Evolutionary conservation across 495 filamentous ascomycete genomes (phyloP).

Genomic region (Aspergillus sclerotiicarbonarius): DNA sequence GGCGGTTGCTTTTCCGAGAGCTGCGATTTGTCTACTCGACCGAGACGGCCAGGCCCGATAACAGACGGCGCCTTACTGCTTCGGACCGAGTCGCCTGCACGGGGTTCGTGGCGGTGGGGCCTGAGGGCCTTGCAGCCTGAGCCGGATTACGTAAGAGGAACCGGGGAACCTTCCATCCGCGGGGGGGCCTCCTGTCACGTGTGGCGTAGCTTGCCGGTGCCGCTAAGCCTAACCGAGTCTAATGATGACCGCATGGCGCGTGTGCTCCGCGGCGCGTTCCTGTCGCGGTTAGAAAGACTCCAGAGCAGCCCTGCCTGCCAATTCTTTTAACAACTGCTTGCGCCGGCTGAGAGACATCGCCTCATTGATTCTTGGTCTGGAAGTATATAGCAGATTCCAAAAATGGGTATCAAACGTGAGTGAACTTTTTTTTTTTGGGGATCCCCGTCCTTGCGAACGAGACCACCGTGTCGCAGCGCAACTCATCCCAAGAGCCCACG

Average conservation of each 20-base stretch:
- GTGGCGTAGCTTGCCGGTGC: background rate
- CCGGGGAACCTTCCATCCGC: constrained; percentile 10
- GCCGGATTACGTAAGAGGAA: constrained; percentile 7
- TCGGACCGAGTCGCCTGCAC: background rate
- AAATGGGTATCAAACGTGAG: constrained; percentile 87
- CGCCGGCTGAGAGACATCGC: background rate
- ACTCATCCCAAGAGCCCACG: background rate
- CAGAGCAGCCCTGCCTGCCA: background rate
- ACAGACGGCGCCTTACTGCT: background rate
- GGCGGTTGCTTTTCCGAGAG: background rate
- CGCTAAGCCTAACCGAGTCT: constrained; percentile 30
- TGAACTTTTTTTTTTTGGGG: background rate
- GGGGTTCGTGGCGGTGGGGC: constrained; percentile 1
- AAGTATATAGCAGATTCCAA: constrained; percentile 18
- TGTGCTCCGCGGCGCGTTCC: constrained; percentile 28
- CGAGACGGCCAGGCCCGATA: constrained; percentile 7
- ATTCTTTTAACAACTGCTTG: background rate
- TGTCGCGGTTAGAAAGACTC: constrained; percentile 14
- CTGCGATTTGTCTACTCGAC: constrained; percentile 11
- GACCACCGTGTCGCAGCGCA: background rate
- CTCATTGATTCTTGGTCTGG: constrained; percentile 5
- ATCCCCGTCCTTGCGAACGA: background rate
- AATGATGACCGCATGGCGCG: constrained; percentile 29
- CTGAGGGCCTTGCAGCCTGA: constrained; percentile 1
- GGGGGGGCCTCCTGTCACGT: constrained; percentile 15